phyloP scores from a whole-genome alignment of 140 eudicot species.

The Senecio squalidus region DNA sequence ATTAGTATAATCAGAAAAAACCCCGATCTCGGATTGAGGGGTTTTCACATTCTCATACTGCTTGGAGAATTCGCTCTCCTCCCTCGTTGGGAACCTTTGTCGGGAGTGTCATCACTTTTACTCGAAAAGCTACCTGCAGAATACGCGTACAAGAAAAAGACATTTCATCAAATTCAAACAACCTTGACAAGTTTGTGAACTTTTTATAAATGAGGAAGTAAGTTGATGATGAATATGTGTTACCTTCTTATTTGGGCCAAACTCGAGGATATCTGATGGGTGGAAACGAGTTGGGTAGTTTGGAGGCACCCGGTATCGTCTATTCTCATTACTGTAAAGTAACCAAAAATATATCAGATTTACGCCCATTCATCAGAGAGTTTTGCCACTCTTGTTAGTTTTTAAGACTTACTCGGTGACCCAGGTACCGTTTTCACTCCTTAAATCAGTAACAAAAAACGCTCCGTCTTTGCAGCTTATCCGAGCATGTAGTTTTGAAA shows the following conservation, averaged over 20 bases:
- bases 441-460: constrained; percentile 75
- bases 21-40: neutral
- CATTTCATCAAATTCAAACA: neutral
- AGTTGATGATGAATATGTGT: too few relatives aligned
- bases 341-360: neutral
- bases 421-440: constrained; percentile 86
- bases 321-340: constrained; percentile 68
- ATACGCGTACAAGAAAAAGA: neutral
- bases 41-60: constrained; percentile 33
- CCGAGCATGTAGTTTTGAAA: constrained; percentile 76
- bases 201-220: neutral
- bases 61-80: constrained; percentile 41
- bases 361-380: too few relatives aligned
- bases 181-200: neutral
- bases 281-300: constrained; percentile 79
- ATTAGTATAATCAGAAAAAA: constrained; percentile 17
- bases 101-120: constrained; percentile 53
- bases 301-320: constrained; percentile 71
- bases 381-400: too few relatives aligned
- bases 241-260: constrained; percentile 77
- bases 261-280: constrained; percentile 76
- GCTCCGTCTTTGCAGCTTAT: constrained; percentile 82
- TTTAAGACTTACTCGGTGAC: constrained; percentile 81
- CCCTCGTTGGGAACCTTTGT: constrained; percentile 28
- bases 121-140: constrained; percentile 67